These are phyloP conservation scores for Calonectria naviculata DNA, from an alignment of 2,329 filamentous ascomycete genomes.

Conservation along the genomic window DNA sequence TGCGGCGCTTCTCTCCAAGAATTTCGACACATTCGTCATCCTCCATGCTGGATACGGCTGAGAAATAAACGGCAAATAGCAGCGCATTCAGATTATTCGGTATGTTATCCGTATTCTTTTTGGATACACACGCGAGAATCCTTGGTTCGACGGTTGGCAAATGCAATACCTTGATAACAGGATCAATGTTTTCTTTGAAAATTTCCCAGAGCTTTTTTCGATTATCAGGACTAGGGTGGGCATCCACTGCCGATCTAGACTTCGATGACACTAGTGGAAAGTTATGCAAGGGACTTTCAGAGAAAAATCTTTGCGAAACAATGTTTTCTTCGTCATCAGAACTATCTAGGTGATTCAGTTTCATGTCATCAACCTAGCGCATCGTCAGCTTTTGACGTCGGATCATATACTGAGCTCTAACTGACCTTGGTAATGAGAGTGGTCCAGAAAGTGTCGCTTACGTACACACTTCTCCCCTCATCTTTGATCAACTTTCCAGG, in stretches of 20 bases:
- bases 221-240: not conserved
- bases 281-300: not conserved
- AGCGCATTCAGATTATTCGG: not conserved
- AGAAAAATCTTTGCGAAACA: not conserved
- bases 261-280: not conserved
- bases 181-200: constrained; percentile 4
- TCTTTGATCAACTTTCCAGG: constrained; percentile 11
- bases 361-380: not conserved
- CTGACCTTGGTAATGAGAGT: constrained; percentile 7
- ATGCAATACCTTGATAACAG: not conserved
- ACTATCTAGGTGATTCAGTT: not conserved
- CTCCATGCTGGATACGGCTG: not conserved
- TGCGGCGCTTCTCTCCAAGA: not conserved
- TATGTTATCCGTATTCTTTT: not conserved
- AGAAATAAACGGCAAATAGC: not conserved
- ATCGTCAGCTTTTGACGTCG: not conserved
- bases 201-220: not conserved
- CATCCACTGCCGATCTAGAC: too few relatives aligned
- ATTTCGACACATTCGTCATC: not conserved
- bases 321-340: not conserved
- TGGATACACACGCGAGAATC: not conserved
- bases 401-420: not conserved
- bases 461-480: constrained; percentile 7
- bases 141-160: not conserved
- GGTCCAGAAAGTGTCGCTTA: constrained; percentile 17